phyloP scores from a whole-genome alignment of 768 basidiomycete species.

The Clitopilus passeckerianus region DNA sequence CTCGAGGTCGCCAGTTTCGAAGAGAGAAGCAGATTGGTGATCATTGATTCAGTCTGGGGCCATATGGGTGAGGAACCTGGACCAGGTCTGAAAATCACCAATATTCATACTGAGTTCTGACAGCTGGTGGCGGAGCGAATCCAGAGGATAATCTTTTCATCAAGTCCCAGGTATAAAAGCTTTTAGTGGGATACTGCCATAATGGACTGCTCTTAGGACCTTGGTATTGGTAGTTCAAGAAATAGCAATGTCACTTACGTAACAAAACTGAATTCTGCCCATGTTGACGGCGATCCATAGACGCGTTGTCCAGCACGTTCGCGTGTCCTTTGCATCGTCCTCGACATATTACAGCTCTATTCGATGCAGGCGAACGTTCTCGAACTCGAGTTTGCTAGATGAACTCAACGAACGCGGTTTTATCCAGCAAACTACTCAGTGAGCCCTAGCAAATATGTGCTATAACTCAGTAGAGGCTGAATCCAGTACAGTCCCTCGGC shows the following conservation, averaged over 20 bases:
- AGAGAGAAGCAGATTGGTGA: too few species aligned
- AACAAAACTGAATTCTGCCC: conserved; percentile 3
- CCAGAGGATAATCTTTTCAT: too few species aligned
- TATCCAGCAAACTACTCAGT: conserved; percentile 44
- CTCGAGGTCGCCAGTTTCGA: too few species aligned
- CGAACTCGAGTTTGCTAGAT: conserved; percentile 25
- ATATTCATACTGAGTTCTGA: too few species aligned
- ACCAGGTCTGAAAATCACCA: too few species aligned
- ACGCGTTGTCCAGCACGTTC: conserved; percentile 3
- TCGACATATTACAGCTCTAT: background rate
- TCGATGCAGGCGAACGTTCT: background rate
- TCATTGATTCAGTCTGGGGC: too few species aligned
- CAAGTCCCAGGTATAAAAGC: too few species aligned
- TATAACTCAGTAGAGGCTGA: conserved; percentile 3
- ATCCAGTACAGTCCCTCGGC: conserved; percentile 31
- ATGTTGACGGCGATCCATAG: conserved; percentile 6
- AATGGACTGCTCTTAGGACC: background rate
- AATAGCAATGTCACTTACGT: conserved; percentile 15
- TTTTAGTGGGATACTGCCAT: background rate
- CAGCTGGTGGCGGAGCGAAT: too few species aligned
- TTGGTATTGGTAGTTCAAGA: conserved; percentile 32
- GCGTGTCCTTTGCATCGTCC: conserved; percentile 4
- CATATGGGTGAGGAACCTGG: too few species aligned
- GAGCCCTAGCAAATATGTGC: conserved; percentile 3
- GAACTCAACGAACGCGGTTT: conserved; percentile 42